Percentiles rank a stretch among this genome's conserved stretches.
Evolutionary conservation across 139 green algal genomes (phyloP).

Genomic region (Micractinium conductrix): DNA sequence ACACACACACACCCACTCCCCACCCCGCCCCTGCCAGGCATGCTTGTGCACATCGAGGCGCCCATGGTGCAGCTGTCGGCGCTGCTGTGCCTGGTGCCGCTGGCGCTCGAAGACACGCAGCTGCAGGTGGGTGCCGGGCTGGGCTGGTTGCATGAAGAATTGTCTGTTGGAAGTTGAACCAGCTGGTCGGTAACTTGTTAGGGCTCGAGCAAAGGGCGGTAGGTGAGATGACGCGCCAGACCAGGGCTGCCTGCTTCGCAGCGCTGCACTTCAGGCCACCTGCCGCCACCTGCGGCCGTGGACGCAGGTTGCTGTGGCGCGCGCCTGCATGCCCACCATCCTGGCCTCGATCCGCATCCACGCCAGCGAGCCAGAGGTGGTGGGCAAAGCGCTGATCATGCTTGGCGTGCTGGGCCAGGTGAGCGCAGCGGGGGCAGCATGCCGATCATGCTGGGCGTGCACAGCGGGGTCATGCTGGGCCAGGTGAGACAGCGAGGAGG

Average conservation of each 20-base stretch:
- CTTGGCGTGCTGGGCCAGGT: slow-evolving; percentile 70
- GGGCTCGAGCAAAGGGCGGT: no score
- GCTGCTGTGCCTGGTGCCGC: slow-evolving; percentile 69
- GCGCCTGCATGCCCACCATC: slow-evolving; percentile 40
- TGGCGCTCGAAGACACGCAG: slow-evolving; percentile 63
- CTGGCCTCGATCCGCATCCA: slow-evolving; percentile 52
- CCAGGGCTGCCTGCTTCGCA: no score
- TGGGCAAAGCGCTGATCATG: slow-evolving; percentile 69
- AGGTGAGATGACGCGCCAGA: no score
- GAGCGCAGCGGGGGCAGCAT: not conserved
- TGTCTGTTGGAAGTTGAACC: no score
- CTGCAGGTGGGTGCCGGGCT: slow-evolving; percentile 51
- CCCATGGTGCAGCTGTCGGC: slow-evolving; percentile 73
- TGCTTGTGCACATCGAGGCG: slow-evolving; percentile 47
- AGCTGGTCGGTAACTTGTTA: no score
- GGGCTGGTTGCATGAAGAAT: not conserved
- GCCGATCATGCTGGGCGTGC: not conserved
- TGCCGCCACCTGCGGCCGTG: not conserved
- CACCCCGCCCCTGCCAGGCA: slow-evolving; percentile 23
- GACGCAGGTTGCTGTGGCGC: slow-evolving; percentile 3
- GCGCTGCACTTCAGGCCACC: no score
- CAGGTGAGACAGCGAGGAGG: not conserved
- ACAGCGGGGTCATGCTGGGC: not conserved
- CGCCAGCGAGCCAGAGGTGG: slow-evolving; percentile 56
- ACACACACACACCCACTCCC: no score